phyloP scores from a whole-genome alignment of 2,329 filamentous ascomycete species.

The Verticillium longisporum region DNA sequence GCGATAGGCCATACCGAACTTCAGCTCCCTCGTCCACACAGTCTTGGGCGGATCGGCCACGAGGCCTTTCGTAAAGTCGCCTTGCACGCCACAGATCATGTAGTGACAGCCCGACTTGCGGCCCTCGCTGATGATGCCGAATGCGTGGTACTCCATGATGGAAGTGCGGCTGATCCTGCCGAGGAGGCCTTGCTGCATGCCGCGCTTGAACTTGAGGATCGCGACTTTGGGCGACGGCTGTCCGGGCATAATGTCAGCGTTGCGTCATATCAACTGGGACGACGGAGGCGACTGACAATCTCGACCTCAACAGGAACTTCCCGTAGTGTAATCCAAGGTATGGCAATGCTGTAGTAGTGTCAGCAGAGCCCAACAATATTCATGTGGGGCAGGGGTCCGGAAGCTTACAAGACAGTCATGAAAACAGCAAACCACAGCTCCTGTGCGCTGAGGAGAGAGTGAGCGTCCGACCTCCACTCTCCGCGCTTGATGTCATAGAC shows the following conservation, averaged over 20 bases:
- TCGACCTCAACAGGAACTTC: slow-evolving; percentile 30
- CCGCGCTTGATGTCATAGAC: slow-evolving; percentile 26
- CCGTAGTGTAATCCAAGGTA: slow-evolving; percentile 31
- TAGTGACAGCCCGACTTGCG: slow-evolving; percentile 26
- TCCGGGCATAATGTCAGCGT: neutral
- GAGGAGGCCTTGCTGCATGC: slow-evolving; percentile 33
- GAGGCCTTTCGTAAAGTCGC: slow-evolving; percentile 28
- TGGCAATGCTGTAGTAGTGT: slow-evolving; percentile 21
- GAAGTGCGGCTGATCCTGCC: slow-evolving; percentile 32
- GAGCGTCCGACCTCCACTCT: slow-evolving; percentile 23
- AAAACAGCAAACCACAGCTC: slow-evolving; percentile 33
- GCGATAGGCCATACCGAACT: slow-evolving; percentile 24
- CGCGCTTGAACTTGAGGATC: slow-evolving; percentile 28
- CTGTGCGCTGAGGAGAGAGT: slow-evolving; percentile 26
- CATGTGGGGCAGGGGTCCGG: slow-evolving; percentile 10
- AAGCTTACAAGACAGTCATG: slow-evolving; percentile 29
- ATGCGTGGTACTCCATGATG: slow-evolving; percentile 35
- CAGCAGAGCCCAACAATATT: neutral
- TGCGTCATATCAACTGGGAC: neutral
- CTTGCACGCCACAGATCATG: slow-evolving; percentile 35
- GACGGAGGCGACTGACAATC: slow-evolving; percentile 19
- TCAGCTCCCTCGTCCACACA: slow-evolving; percentile 32
- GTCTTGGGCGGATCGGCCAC: slow-evolving; percentile 30
- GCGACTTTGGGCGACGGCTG: slow-evolving; percentile 33
- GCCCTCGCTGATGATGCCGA: slow-evolving; percentile 33